These are phyloP conservation scores for Cryptosporidium baileyi DNA, from an alignment of 169 alveolate species.

Conservation along the genomic window DNA sequence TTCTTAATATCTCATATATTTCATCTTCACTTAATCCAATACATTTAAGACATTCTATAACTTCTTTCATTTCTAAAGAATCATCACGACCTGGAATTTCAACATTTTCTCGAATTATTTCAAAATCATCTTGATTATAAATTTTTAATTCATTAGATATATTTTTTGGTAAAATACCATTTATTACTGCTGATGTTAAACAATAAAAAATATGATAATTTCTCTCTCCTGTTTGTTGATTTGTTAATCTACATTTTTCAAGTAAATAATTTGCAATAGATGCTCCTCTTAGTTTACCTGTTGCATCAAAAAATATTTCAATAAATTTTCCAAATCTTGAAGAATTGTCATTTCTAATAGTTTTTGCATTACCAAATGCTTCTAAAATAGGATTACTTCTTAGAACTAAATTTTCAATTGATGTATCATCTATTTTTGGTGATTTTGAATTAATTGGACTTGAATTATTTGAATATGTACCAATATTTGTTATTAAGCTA, in stretches of 20 bases:
- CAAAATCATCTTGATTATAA: conserved; percentile 6
- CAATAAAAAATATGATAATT: conserved; percentile 86
- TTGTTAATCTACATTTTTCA: conserved; percentile 88
- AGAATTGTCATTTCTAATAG: conserved; percentile 96
- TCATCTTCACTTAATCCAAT: conserved; percentile 79
- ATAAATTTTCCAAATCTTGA: conserved; percentile 98
- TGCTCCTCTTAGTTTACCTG: conserved; percentile 81
- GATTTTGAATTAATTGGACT: conserved; percentile 13
- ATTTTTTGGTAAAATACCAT: conserved; percentile 46
- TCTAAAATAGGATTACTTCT: conserved; percentile 96
- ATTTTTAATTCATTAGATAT: conserved; percentile 9
- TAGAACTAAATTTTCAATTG: conserved; percentile 74
- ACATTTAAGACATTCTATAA: conserved; percentile 80
- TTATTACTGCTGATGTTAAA: conserved; percentile 76
- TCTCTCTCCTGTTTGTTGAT: conserved; percentile 82
- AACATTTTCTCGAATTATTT: conserved; percentile 69
- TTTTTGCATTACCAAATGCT: conserved; percentile 99
- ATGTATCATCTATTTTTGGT: conserved; percentile 3
- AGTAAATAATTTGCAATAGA: conserved; percentile 83
- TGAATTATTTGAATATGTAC: background rate
- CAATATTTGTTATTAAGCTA: background rate
- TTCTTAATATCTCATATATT: conserved; percentile 73
- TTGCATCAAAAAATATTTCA: conserved; percentile 89
- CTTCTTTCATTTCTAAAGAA: conserved; percentile 76
- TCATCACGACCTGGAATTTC: conserved; percentile 83